Conservation (phyloP, 2,329 filamentous ascomycete species). For the Pseudocercospora fuligena region DNA sequence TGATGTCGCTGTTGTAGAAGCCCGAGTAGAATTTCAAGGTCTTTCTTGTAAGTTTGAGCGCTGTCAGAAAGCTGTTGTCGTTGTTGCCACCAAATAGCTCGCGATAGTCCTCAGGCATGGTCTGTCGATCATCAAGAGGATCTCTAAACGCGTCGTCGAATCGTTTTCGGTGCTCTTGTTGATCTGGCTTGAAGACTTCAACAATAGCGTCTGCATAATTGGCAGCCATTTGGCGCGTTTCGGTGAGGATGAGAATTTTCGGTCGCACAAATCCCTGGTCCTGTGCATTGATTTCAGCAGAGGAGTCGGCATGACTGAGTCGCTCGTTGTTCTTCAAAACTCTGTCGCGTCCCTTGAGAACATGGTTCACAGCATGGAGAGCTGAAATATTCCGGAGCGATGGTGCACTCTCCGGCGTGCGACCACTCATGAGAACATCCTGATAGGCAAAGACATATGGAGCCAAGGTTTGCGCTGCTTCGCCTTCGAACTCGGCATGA, state of each 20-base stretch:
- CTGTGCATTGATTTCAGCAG: slow-evolving; percentile 69
- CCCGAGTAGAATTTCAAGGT: slow-evolving; percentile 92
- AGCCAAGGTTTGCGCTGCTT: slow-evolving; percentile 68
- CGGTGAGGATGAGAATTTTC: slow-evolving; percentile 87
- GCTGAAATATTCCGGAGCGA: slow-evolving; percentile 73
- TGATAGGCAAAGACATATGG: slow-evolving; percentile 79
- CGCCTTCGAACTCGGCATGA: slow-evolving; percentile 61
- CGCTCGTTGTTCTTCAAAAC: slow-evolving; percentile 92
- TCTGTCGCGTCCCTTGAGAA: slow-evolving; percentile 89
- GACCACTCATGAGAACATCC: slow-evolving; percentile 76
- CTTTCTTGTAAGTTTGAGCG: slow-evolving; percentile 96
- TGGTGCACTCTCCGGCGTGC: slow-evolving; percentile 70
- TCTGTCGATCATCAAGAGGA: slow-evolving; percentile 64
- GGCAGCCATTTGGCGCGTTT: slow-evolving; percentile 84
- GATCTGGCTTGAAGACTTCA: slow-evolving; percentile 76
- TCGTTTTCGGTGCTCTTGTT: slow-evolving; percentile 92
- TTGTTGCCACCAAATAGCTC: slow-evolving; percentile 93
- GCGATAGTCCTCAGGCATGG: slow-evolving; percentile 83
- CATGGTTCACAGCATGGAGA: slow-evolving; percentile 86
- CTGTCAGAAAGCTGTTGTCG: slow-evolving; percentile 94
- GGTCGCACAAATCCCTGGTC: slow-evolving; percentile 96
- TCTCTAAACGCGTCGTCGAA: slow-evolving; percentile 84
- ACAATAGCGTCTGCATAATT: slow-evolving; percentile 78
- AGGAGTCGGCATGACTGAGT: slow-evolving; percentile 62
- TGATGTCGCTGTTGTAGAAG: slow-evolving; percentile 96